Percentiles rank a stretch among this genome's conserved stretches.
Evolutionary conservation across 2,329 filamentous ascomycete genomes (phyloP).

Genomic region (Sphaerostilbella broomeana): DNA sequence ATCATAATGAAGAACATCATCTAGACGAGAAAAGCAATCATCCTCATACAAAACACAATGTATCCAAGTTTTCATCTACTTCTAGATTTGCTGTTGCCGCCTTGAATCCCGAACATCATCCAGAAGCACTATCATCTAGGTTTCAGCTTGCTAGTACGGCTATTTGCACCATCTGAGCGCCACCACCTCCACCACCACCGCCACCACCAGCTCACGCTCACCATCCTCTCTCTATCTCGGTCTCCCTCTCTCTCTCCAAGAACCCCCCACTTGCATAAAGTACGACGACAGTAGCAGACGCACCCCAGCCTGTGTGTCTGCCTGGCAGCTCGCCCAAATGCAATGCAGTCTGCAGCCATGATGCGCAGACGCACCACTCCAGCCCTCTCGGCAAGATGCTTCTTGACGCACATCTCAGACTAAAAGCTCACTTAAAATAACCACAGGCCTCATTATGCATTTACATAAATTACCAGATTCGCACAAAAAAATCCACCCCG

Average conservation of each 20-base stretch:
- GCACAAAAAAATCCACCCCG: too few species aligned
- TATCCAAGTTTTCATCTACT: too few species aligned
- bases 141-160: neutral
- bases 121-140: neutral
- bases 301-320: conserved; percentile 3
- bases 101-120: neutral
- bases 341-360: conserved; percentile 11
- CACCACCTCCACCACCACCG: too few species aligned
- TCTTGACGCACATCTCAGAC: conserved; percentile 5
- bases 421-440: conserved; percentile 3
- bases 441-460: too few species aligned
- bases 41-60: too few species aligned
- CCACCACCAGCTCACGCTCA: too few species aligned
- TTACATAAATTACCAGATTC: too few species aligned
- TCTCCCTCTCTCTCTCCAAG: conserved; percentile 4
- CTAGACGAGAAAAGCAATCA: too few species aligned
- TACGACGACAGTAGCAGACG: too few species aligned
- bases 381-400: conserved; percentile 2
- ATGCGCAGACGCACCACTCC: conserved; percentile 7
- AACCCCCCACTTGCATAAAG: conserved; percentile 1
- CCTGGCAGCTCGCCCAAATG: conserved; percentile 1
- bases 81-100: neutral
- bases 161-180: too few species aligned
- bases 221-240: too few species aligned
- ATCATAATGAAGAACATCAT: too few species aligned